Percentiles rank a stretch among this genome's conserved stretches.
phyloP scores from a whole-genome alignment of 129 eudicot species.

The Arctium lappa region DNA sequence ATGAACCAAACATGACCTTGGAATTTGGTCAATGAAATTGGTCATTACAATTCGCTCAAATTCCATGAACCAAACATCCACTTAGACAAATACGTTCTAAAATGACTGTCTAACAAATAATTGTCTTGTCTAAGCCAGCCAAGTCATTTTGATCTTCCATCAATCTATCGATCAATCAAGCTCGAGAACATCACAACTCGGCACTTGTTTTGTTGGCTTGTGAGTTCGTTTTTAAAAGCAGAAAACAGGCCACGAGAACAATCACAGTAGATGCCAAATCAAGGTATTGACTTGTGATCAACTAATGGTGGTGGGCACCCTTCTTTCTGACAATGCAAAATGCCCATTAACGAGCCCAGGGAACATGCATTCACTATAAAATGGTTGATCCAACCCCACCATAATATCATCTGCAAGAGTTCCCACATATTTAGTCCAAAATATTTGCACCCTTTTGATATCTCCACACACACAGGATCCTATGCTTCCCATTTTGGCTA shows the following conservation, averaged over 20 bases:
- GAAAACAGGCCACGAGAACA: slow-evolving; percentile 27
- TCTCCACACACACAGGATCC: slow-evolving; percentile 10
- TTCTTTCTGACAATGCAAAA: slow-evolving; percentile 7
- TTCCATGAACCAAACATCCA: no score
- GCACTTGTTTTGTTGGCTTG: background rate
- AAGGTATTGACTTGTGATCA: slow-evolving; percentile 12
- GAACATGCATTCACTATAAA: slow-evolving; percentile 20
- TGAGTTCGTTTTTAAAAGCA: background rate
- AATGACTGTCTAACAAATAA: background rate
- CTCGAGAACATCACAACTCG: background rate
- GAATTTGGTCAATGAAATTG: no score
- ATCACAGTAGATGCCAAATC: slow-evolving; percentile 24
- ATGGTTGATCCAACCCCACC: slow-evolving; percentile 27
- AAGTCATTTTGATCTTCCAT: background rate
- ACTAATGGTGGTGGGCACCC: slow-evolving; percentile 17
- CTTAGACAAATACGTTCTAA: no score
- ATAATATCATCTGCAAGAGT: background rate
- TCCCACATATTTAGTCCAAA: slow-evolving; percentile 10
- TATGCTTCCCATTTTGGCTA: background rate
- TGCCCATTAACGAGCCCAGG: slow-evolving; percentile 16
- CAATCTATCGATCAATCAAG: background rate
- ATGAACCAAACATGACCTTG: no score
- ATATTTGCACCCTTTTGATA: slow-evolving; percentile 2
- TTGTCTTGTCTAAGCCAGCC: background rate
- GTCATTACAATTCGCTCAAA: no score